A percentile compares a stretch with the other conserved stretches of the same genome.
phyloP scores from a whole-genome alignment of 345 rosid species.

The Rhodamnia argentea region DNA sequence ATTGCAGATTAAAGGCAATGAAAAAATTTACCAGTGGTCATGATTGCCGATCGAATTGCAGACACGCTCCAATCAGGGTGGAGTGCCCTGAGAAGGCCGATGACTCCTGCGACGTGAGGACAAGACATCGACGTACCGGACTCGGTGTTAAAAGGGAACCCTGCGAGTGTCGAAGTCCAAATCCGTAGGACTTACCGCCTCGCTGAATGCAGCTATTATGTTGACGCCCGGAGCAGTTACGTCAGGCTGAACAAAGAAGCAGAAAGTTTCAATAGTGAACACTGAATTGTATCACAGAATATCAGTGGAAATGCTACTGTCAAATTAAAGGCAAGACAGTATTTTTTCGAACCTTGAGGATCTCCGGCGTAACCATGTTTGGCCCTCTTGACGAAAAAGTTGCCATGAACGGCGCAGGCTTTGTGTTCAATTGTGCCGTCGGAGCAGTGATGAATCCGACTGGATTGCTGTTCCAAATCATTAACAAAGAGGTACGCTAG shows the following conservation, averaged over 20 bases:
- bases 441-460: conserved; percentile 33
- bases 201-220: conserved; percentile 45
- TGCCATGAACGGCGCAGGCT: conserved; percentile 64
- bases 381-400: conserved; percentile 72
- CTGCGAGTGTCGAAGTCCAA: conserved; percentile 22
- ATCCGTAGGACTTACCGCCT: conserved; percentile 23
- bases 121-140: conserved; percentile 28
- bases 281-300: neutral
- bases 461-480: conserved; percentile 22
- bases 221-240: conserved; percentile 78
- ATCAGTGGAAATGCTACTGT: neutral
- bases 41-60: conserved; percentile 17
- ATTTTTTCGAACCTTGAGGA: conserved; percentile 34
- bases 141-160: conserved; percentile 15
- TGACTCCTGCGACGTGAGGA: conserved; percentile 29
- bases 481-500: neutral
- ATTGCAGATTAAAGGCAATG: neutral
- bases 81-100: conserved; percentile 10
- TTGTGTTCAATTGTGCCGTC: neutral
- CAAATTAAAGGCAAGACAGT: neutral
- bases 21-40: conserved; percentile 7
- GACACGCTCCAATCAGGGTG: conserved; percentile 28
- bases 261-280: neutral
- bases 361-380: conserved; percentile 39
- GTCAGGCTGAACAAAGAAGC: conserved; percentile 36